These are phyloP conservation scores for Hypoxylon trugodes DNA, from an alignment of 495 filamentous ascomycete species.

Conservation along the genomic window DNA sequence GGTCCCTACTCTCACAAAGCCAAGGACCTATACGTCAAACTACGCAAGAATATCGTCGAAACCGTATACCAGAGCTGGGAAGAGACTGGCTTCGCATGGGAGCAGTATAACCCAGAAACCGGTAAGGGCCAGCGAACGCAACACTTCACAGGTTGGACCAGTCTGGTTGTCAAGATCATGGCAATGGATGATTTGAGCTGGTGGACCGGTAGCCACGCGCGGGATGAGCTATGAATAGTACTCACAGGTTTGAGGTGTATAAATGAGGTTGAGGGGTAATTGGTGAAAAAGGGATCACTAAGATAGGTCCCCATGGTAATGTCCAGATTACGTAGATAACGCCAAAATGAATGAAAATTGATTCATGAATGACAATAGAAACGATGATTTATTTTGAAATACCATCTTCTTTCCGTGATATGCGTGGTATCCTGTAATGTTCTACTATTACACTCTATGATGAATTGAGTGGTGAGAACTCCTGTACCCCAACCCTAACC, in stretches of 20 bases:
- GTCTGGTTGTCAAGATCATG: slow-evolving; percentile 97
- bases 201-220: slow-evolving; percentile 22
- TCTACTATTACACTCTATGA: slow-evolving; percentile 25
- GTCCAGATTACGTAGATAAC: background rate
- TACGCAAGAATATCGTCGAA: slow-evolving; percentile 85
- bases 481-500: slow-evolving; percentile 6
- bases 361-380: slow-evolving; percentile 1
- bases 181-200: slow-evolving; percentile 66
- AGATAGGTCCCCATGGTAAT: background rate
- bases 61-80: slow-evolving; percentile 90
- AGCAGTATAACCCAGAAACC: slow-evolving; percentile 96
- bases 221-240: slow-evolving; percentile 51
- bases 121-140: slow-evolving; percentile 93
- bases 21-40: slow-evolving; percentile 73
- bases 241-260: no score
- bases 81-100: slow-evolving; percentile 96
- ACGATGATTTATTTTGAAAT: background rate
- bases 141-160: slow-evolving; percentile 99
- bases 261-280: no score
- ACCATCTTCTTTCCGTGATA: background rate
- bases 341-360: slow-evolving; percentile 8
- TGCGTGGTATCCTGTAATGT: slow-evolving; percentile 9
- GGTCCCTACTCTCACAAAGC: slow-evolving; percentile 78
- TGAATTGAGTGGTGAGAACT: slow-evolving; percentile 31
- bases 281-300: no score